A percentile compares a stretch with the other conserved stretches of the same genome.
Evolutionary conservation across 345 rosid genomes (phyloP).

Genomic region (Carallia pectinifolia): DNA sequence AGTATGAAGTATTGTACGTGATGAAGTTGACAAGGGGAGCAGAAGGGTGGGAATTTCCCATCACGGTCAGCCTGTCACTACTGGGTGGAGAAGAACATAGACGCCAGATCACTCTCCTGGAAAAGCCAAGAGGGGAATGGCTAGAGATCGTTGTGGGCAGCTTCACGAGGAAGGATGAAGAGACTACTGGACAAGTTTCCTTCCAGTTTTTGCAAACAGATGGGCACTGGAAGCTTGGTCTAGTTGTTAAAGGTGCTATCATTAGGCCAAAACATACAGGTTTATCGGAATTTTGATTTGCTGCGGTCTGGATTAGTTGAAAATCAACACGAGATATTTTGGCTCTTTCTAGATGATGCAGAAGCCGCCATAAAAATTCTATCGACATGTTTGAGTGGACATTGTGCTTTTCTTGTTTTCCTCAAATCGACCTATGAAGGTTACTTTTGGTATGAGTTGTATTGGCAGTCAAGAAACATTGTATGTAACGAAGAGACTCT

Average conservation of each 20-base stretch:
- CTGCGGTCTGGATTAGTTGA: no score
- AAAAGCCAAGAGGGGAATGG: constrained; percentile 25
- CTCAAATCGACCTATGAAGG: no score
- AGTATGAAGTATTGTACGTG: constrained; percentile 21
- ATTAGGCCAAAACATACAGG: constrained; percentile 14
- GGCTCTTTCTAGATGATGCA: no score
- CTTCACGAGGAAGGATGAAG: constrained; percentile 8
- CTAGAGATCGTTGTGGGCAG: constrained; percentile 18
- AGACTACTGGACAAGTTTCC: constrained; percentile 12
- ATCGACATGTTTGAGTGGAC: no score
- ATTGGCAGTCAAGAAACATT: no score
- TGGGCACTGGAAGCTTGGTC: constrained; percentile 23
- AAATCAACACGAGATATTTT: no score
- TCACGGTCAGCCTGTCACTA: constrained; percentile 5
- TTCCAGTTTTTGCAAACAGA: constrained; percentile 22
- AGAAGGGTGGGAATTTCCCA: constrained; percentile 31
- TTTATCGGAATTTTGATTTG: no score
- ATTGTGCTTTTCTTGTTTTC: no score
- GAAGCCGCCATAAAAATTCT: no score
- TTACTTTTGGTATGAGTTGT: no score
- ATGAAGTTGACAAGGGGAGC: constrained; percentile 27
- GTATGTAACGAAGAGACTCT: no score
- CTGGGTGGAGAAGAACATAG: constrained; percentile 12
- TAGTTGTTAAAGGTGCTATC: constrained; percentile 15
- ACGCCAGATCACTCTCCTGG: constrained; percentile 17